Evolutionary conservation across 352 stramenopile species (phyloP).

Genomic region (Phytophthora sojae): DNA sequence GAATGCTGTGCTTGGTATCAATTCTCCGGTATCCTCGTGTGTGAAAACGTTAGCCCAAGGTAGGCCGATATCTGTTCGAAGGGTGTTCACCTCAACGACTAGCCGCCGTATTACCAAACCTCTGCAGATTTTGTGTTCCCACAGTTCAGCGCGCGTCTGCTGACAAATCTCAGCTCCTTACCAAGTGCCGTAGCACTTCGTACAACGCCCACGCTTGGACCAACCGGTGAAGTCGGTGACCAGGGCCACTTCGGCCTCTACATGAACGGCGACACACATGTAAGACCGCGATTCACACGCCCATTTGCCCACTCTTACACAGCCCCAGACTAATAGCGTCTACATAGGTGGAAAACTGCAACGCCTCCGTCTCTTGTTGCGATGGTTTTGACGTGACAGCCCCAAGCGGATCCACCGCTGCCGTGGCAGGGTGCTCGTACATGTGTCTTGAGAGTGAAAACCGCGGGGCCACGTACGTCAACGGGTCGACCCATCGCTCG

Average conservation of each 20-base stretch:
- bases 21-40: constrained; percentile 54
- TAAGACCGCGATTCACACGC: constrained; percentile 18
- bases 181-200: constrained; percentile 32
- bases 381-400: constrained; percentile 54
- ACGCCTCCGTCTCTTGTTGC: constrained; percentile 88
- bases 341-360: constrained; percentile 90
- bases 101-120: neutral
- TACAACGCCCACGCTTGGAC: constrained; percentile 73
- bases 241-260: constrained; percentile 92
- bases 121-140: constrained; percentile 81
- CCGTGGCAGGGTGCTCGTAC: constrained; percentile 40
- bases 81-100: neutral
- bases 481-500: constrained; percentile 42
- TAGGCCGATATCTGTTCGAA: constrained; percentile 17
- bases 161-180: constrained; percentile 78
- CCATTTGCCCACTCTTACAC: neutral
- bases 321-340: constrained; percentile 3
- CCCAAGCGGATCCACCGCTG: constrained; percentile 14
- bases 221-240: constrained; percentile 83
- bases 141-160: constrained; percentile 70
- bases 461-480: constrained; percentile 45
- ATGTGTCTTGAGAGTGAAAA: constrained; percentile 58
- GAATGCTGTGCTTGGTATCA: constrained; percentile 60
- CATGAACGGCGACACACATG: constrained; percentile 88
- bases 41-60: constrained; percentile 60